phyloP scores from a whole-genome alignment of 805 yeast genomes.

The Hanseniaspora clermontiae region DNA sequence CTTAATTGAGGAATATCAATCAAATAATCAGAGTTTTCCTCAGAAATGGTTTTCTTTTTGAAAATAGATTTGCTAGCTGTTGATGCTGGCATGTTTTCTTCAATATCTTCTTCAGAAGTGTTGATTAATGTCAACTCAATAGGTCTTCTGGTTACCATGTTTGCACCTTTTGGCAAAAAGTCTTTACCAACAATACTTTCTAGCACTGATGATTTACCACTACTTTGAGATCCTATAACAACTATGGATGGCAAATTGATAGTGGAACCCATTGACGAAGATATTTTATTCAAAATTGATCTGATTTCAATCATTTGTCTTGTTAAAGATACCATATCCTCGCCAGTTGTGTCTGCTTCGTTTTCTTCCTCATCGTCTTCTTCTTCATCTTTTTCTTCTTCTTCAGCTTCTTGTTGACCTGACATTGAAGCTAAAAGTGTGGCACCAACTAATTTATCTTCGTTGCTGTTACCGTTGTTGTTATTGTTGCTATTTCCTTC shows the following conservation, averaged over 20 bases:
- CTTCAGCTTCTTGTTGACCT: slow-evolving; percentile 8
- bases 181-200: slow-evolving; percentile 98
- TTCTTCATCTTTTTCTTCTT: slow-evolving; percentile 31
- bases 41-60: background rate
- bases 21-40: slow-evolving; percentile 43
- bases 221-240: slow-evolving; percentile 92
- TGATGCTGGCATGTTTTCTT: background rate
- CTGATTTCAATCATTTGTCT: slow-evolving; percentile 95
- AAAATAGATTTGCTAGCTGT: background rate
- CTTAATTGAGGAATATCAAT: slow-evolving; percentile 91
- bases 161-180: slow-evolving; percentile 89
- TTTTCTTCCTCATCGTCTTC: slow-evolving; percentile 39
- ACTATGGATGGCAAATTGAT: slow-evolving; percentile 86
- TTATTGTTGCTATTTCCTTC: slow-evolving; percentile 23
- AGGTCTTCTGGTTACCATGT: slow-evolving; percentile 97
- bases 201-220: slow-evolving; percentile 92
- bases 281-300: slow-evolving; percentile 55
- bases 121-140: slow-evolving; percentile 87
- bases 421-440: slow-evolving; percentile 23
- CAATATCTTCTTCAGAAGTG: slow-evolving; percentile 40
- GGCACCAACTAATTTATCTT: slow-evolving; percentile 29
- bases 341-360: slow-evolving; percentile 47
- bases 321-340: slow-evolving; percentile 78
- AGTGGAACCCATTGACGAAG: slow-evolving; percentile 38
- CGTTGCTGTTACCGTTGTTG: slow-evolving; percentile 24